Percentiles rank a stretch among this genome's conserved stretches.
phyloP scores from a whole-genome alignment of 1,284 basidiomycete genomes.

The Ustilago vetiveriae region DNA sequence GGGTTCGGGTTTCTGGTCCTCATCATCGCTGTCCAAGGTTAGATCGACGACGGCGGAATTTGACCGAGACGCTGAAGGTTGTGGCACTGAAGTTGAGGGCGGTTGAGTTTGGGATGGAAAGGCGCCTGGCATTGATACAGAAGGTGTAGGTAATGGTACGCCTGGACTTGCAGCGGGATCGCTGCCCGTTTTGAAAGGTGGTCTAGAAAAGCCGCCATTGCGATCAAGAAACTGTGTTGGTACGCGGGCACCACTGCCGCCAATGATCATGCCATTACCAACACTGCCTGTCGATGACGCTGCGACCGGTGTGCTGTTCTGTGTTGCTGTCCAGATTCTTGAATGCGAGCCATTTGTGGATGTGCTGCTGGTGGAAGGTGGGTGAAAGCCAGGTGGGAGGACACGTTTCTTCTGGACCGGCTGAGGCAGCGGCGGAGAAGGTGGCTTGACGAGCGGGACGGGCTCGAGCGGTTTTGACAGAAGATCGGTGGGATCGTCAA shows the following conservation, averaged over 20 bases:
- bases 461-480: slow-evolving; percentile 41
- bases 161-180: background rate
- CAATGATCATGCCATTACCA: slow-evolving; percentile 25
- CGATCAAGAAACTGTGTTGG: slow-evolving; percentile 52
- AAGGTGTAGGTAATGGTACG: background rate
- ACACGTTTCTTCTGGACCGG: slow-evolving; percentile 12
- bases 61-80: background rate
- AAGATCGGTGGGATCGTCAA: slow-evolving; percentile 45
- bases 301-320: background rate
- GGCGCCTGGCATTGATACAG: slow-evolving; percentile 13
- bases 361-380: background rate
- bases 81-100: background rate
- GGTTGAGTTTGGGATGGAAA: background rate
- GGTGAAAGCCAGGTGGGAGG: slow-evolving; percentile 24
- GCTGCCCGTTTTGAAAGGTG: background rate
- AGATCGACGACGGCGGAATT: slow-evolving; percentile 26
- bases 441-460: slow-evolving; percentile 22
- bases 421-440: background rate
- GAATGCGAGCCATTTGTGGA: slow-evolving; percentile 8
- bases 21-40: slow-evolving; percentile 39
- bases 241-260: slow-evolving; percentile 57
- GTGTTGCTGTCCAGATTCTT: slow-evolving; percentile 11
- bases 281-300: background rate
- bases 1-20: slow-evolving; percentile 18
- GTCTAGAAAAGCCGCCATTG: slow-evolving; percentile 36